phyloP scores from a whole-genome alignment of 768 basidiomycete species.

The Atractiella rhizophila region DNA sequence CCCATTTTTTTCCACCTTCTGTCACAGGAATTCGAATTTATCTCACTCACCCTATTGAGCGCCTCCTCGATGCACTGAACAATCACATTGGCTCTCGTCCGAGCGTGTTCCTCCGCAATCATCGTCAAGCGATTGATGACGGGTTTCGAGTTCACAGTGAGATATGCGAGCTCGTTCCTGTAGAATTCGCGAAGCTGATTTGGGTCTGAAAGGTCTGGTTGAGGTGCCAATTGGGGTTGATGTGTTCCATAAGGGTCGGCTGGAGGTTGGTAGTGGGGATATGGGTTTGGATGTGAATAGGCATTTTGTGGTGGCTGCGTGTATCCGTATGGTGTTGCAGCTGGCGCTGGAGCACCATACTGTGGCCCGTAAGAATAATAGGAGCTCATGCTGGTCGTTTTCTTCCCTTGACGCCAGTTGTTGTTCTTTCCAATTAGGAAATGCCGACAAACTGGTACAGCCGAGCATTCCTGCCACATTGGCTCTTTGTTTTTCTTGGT shows the following conservation, averaged over 20 bases:
- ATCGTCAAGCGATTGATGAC: slow-evolving; percentile 80
- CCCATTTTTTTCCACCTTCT: neutral
- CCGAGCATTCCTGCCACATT: too few relatives aligned
- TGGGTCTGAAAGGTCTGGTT: slow-evolving; percentile 28
- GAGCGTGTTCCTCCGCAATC: slow-evolving; percentile 59
- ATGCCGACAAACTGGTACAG: too few relatives aligned
- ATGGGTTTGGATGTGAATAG: too few relatives aligned
- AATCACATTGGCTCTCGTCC: slow-evolving; percentile 48
- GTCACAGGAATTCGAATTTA: too few relatives aligned
- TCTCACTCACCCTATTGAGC: slow-evolving; percentile 63
- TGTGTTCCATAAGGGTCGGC: neutral
- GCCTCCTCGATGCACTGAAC: slow-evolving; percentile 60
- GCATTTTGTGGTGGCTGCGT: neutral
- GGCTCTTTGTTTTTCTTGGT: too few relatives aligned
- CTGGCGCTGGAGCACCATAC: too few relatives aligned
- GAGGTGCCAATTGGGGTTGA: slow-evolving; percentile 8
- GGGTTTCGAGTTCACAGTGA: slow-evolving; percentile 82
- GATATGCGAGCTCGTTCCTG: slow-evolving; percentile 40
- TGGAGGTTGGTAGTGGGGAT: neutral
- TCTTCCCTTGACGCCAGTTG: too few relatives aligned
- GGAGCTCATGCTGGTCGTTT: too few relatives aligned
- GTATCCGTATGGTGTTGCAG: too few relatives aligned
- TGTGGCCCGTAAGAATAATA: too few relatives aligned
- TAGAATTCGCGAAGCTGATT: slow-evolving; percentile 57
- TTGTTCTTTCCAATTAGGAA: too few relatives aligned